Percentiles rank a stretch among this genome's conserved stretches.
Conservation (phyloP, 192 early-diverging fungal genomes). For the Backusella luteola region DNA sequence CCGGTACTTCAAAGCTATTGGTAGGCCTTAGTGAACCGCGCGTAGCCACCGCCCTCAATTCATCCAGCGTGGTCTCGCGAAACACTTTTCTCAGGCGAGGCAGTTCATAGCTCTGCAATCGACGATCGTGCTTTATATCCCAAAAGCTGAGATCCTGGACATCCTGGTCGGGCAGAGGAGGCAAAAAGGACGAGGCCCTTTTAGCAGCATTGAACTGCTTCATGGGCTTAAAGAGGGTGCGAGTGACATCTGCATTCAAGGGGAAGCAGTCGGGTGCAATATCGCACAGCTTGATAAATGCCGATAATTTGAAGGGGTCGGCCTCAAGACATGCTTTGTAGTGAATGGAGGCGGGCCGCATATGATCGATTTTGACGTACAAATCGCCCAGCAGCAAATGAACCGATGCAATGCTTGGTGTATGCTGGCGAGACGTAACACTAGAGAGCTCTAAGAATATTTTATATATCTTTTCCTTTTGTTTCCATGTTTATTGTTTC, state of each 20-base stretch:
- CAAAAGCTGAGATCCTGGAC: neutral
- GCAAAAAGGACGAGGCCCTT: neutral
- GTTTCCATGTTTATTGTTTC: neutral
- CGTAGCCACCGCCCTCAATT: neutral
- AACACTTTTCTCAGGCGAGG: neutral
- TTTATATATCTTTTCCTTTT: neutral
- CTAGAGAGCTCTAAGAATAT: constrained; percentile 21
- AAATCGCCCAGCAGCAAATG: constrained; percentile 21
- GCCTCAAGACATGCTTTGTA: constrained; percentile 12
- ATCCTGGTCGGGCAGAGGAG: neutral
- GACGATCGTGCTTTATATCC: too few relatives aligned
- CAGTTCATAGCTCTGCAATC: neutral
- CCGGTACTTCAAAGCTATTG: neutral
- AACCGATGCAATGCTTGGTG: constrained; percentile 23
- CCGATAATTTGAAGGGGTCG: constrained; percentile 25
- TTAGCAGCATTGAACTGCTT: neutral
- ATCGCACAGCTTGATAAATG: constrained; percentile 27
- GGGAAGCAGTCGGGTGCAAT: constrained; percentile 26
- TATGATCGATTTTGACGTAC: constrained; percentile 21
- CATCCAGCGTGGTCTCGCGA: neutral
- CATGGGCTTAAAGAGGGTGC: neutral
- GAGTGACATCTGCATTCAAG: neutral
- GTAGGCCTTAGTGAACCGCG: neutral
- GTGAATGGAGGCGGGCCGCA: constrained; percentile 18
- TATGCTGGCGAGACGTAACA: constrained; percentile 18